Base-by-base conservation (phyloP, 371 early-diverging fungal genomes). In the Thermomucor indicae-seudaticae region DNA sequence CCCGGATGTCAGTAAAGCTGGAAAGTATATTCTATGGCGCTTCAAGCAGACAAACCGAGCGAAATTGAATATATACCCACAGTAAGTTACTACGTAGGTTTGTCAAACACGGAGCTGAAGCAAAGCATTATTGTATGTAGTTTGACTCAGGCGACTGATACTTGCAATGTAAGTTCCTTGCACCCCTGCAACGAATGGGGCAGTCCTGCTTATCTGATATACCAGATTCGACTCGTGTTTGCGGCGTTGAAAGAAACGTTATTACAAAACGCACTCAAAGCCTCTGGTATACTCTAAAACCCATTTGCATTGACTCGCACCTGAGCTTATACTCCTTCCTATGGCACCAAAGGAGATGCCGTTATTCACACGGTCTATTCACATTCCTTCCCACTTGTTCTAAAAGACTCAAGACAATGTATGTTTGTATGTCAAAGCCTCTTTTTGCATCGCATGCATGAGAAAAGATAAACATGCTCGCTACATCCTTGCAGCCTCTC, bases 121-220 rank as follows among this genome's bases (percentile, higher is more conserved):
- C 43, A 39, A 20, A n/a, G 25, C 30, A 46, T 14, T 34, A 44
- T 45, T 30, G 14, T 43, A 14, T 50, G 28, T 50, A 86, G 87
- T 64, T 67, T 89, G 48, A 89, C 89, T 40, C 87, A 85, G 59
- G 89, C 88, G 25, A 90, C 90, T 1, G 88, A 90, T 55, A 90
- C 90, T 16, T 76, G 84, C 30, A 90, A 90, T 71, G 87, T 90
- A 74, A 74, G 70, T 51, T 20, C 31, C 1, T 19, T 43, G 22
- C 31, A 42, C 43, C 27, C 22, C 30, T n/a, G 11, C 37, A 41
- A 24, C 40, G 2, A 29, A 14, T 23, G 14, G 30, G 30, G 24
- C 10, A 2, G 24, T 19, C 14, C 24, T 24, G 23, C 34, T 44
- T 28, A 32, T 29, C 8, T 30, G 11, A 31, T 46, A n/a, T 35